These are phyloP conservation scores for Graphilbum fragrans DNA, from an alignment of 2,329 filamentous ascomycete species.

Conservation along the genomic window DNA sequence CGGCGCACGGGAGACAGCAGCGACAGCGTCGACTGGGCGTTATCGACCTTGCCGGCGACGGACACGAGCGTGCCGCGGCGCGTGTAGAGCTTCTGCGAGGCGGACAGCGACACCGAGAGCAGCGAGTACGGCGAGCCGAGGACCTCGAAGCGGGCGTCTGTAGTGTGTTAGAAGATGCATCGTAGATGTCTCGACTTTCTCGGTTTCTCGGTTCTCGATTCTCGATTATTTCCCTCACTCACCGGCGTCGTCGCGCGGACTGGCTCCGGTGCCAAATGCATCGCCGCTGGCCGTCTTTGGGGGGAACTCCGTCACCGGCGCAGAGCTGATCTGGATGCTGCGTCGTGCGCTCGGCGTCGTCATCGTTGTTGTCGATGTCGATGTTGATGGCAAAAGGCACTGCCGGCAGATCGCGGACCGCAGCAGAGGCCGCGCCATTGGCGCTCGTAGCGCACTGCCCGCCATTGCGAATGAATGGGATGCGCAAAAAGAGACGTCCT, in stretches of 20 bases:
- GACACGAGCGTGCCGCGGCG: constrained; percentile 83
- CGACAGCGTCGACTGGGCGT: constrained; percentile 81
- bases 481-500: no score
- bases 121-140: constrained; percentile 86
- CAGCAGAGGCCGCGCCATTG: constrained; percentile 1
- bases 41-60: constrained; percentile 80
- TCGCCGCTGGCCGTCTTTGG: constrained; percentile 26
- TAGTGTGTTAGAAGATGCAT: background rate
- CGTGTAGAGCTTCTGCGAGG: constrained; percentile 88
- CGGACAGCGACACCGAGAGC: constrained; percentile 82
- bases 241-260: constrained; percentile 39
- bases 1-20: constrained; percentile 74
- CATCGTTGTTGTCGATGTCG: background rate
- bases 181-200: background rate
- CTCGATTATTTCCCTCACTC: constrained; percentile 8
- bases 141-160: constrained; percentile 92
- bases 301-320: constrained; percentile 44
- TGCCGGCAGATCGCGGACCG: constrained; percentile 27
- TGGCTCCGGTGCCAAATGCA: constrained; percentile 38
- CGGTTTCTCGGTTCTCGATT: background rate
- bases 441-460: constrained; percentile 4
- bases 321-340: constrained; percentile 49
- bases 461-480: constrained; percentile 7
- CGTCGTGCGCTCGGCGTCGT: constrained; percentile 14
- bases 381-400: constrained; percentile 23